These are phyloP conservation scores for Lachnellula cervina DNA, from an alignment of 2,329 filamentous ascomycete species.

Conservation along the genomic window DNA sequence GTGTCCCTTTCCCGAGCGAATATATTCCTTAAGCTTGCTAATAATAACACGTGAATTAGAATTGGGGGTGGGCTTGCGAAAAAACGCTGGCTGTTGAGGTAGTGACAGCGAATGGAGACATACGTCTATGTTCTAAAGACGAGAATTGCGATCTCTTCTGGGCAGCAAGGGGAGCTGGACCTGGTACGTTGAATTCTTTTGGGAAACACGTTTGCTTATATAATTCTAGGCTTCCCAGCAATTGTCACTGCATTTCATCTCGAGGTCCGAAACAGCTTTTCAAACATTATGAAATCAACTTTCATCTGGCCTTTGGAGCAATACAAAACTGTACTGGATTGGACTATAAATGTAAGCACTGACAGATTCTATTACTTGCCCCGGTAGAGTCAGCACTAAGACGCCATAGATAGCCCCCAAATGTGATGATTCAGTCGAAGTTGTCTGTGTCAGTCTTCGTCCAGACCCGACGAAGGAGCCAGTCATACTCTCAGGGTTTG, in stretches of 20 bases:
- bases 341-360: constrained; percentile 39
- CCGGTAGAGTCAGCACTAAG: not conserved
- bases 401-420: constrained; percentile 21
- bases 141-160: constrained; percentile 46
- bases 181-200: constrained; percentile 9
- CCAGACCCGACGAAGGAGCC: constrained; percentile 28
- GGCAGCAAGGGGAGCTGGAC: constrained; percentile 29
- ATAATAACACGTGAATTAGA: constrained; percentile 30
- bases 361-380: not conserved
- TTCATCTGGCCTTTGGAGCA: constrained; percentile 44
- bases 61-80: constrained; percentile 50
- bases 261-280: constrained; percentile 16
- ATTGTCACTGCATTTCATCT: constrained; percentile 49
- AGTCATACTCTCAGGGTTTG: constrained; percentile 35
- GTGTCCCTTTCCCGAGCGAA: constrained; percentile 11
- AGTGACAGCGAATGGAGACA: constrained; percentile 17
- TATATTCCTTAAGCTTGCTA: not conserved
- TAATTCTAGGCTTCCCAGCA: constrained; percentile 43
- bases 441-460: constrained; percentile 35
- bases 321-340: constrained; percentile 43
- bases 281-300: constrained; percentile 13
- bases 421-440: constrained; percentile 37
- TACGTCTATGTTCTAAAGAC: constrained; percentile 35
- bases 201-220: not conserved
- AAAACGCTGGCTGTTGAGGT: constrained; percentile 25